Percentiles rank a stretch among this genome's conserved stretches.
Evolutionary conservation across 306 rosid species (phyloP).

Genomic region (Urtica urens): DNA sequence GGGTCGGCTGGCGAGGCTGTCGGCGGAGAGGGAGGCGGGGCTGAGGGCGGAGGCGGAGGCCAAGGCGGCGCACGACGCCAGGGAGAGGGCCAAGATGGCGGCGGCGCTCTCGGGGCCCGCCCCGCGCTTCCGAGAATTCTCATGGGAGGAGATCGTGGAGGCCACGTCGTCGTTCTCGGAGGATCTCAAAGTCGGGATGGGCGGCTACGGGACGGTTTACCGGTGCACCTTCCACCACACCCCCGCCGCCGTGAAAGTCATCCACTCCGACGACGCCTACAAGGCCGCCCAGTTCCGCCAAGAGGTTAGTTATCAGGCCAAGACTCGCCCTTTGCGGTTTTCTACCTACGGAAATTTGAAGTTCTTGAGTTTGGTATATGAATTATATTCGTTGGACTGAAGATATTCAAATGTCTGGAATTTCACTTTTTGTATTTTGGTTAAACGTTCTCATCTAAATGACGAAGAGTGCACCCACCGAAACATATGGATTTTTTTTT

Average conservation of each 20-base stretch:
- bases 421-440: too few species aligned
- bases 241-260: slow-evolving; percentile 87
- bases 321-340: too few species aligned
- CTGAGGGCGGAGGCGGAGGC: slow-evolving; percentile 60
- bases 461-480: too few species aligned
- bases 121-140: slow-evolving; percentile 43
- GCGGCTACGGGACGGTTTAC: slow-evolving; percentile 73
- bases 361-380: too few species aligned
- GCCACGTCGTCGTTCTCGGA: slow-evolving; percentile 87
- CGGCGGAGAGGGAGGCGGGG: slow-evolving; percentile 57
- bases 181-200: slow-evolving; percentile 70
- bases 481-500: too few species aligned
- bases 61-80: slow-evolving; percentile 43
- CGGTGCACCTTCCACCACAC: slow-evolving; percentile 81
- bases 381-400: too few species aligned
- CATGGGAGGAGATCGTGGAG: slow-evolving; percentile 75
- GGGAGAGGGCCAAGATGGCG: slow-evolving; percentile 63
- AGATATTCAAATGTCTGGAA: too few species aligned
- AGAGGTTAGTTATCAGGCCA: too few species aligned
- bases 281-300: slow-evolving; percentile 59
- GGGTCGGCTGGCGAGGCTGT: slow-evolving; percentile 42
- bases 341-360: too few species aligned
- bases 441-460: too few species aligned
- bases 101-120: slow-evolving; percentile 47
- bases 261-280: slow-evolving; percentile 40